Conservation (phyloP, 768 basidiomycete genomes). For the Amanita molliuscula region DNA sequence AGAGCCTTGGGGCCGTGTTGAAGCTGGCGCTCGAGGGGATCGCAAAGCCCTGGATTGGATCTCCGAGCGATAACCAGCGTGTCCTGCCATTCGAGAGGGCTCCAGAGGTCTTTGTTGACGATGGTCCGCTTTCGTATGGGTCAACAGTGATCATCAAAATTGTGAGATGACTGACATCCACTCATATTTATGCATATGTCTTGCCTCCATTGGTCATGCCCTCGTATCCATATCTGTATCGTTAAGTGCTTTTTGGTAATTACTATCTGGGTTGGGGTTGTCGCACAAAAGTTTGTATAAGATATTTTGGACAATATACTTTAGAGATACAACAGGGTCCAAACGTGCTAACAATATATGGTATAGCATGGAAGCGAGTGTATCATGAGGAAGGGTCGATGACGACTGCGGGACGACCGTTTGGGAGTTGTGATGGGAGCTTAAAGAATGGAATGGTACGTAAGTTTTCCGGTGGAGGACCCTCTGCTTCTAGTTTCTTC, state of each 20-base stretch:
- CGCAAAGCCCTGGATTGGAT: conserved; percentile 36
- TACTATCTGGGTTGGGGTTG: not conserved
- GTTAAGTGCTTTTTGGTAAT: not conserved
- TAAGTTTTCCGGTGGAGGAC: conserved; percentile 53
- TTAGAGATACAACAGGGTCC: not conserved
- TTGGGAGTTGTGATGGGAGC: conserved; percentile 18
- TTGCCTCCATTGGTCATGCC: not conserved
- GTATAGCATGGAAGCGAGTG: not conserved
- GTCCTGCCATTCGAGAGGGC: conserved; percentile 42
- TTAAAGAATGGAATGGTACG: conserved; percentile 71
- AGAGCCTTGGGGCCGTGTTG: conserved; percentile 32
- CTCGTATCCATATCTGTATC: not conserved
- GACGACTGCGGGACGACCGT: conserved; percentile 26
- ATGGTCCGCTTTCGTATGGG: conserved; percentile 27
- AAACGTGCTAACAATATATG: not conserved
- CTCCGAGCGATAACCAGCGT: conserved; percentile 16
- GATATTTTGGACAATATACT: not conserved
- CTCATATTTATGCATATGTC: not conserved
- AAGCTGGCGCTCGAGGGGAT: conserved; percentile 29
- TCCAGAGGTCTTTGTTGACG: conserved; percentile 38
- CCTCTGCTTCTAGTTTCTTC: conserved; percentile 50
- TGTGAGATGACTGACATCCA: conserved; percentile 18
- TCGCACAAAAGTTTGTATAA: not conserved
- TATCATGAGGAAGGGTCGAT: conserved; percentile 28
- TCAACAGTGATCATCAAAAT: conserved; percentile 35